Conservation (phyloP, 2,329 filamentous ascomycete genomes). For the Gremmenia infestans region DNA sequence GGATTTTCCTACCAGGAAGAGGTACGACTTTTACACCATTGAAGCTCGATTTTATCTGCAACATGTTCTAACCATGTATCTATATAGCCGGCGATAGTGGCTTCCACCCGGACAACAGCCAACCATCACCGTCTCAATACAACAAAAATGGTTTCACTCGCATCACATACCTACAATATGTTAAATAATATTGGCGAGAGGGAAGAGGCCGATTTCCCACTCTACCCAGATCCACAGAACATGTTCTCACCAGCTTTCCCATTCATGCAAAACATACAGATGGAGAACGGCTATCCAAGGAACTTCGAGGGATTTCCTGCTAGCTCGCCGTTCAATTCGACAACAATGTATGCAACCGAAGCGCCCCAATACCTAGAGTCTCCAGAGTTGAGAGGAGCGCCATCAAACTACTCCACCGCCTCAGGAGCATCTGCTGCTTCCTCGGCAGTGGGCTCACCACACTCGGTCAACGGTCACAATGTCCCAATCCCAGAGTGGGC, state of each 20-base stretch:
- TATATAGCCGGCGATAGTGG: slow-evolving; percentile 23
- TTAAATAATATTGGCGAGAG: slow-evolving; percentile 54
- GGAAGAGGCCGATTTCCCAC: slow-evolving; percentile 35
- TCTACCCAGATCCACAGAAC: slow-evolving; percentile 42
- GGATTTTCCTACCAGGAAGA: slow-evolving; percentile 12
- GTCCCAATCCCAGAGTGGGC: slow-evolving; percentile 29
- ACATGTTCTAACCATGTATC: slow-evolving; percentile 10
- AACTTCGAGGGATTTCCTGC: slow-evolving; percentile 32
- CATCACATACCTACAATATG: slow-evolving; percentile 90
- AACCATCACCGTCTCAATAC: slow-evolving; percentile 40
- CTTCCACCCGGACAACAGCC: slow-evolving; percentile 19
- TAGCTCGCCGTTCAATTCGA: slow-evolving; percentile 42
- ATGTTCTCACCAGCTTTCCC: slow-evolving; percentile 43
- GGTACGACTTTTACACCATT: slow-evolving; percentile 12
- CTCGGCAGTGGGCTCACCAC: slow-evolving; percentile 31
- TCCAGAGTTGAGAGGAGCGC: slow-evolving; percentile 26
- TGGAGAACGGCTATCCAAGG: slow-evolving; percentile 35
- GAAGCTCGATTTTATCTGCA: neutral
- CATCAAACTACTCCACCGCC: slow-evolving; percentile 31
- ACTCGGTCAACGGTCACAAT: slow-evolving; percentile 27
- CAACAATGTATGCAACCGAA: slow-evolving; percentile 41
- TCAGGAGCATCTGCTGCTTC: slow-evolving; percentile 30
- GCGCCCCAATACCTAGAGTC: slow-evolving; percentile 27
- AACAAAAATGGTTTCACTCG: slow-evolving; percentile 66
- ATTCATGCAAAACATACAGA: slow-evolving; percentile 40